Evolutionary conservation across 2,329 filamentous ascomycete genomes (phyloP).

Genomic region (Microdochium bolleyi): DNA sequence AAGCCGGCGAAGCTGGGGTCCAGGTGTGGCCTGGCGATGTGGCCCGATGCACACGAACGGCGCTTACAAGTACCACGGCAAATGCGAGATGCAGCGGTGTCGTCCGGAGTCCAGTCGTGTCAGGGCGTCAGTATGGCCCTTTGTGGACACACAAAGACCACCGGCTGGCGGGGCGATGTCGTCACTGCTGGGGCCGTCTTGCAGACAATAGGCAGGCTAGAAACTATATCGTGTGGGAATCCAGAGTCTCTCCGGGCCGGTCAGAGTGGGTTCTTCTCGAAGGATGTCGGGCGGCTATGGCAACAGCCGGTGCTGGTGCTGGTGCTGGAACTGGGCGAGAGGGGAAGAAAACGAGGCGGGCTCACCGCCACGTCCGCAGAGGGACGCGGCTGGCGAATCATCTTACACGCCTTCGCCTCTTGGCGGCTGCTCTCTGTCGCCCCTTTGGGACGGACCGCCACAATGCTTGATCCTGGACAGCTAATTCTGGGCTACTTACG

Average conservation of each 20-base stretch:
- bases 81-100: neutral
- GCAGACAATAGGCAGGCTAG: neutral
- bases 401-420: neutral
- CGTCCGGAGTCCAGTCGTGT: neutral
- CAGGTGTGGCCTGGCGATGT: no score
- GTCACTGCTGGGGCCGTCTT: neutral
- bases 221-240: neutral
- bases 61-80: neutral
- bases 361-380: neutral
- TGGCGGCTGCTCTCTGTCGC: neutral
- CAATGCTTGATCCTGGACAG: neutral
- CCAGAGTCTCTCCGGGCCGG: neutral
- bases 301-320: neutral
- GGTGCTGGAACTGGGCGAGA: neutral
- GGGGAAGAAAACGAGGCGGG: neutral
- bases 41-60: neutral
- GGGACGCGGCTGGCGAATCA: neutral
- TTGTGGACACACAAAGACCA: neutral
- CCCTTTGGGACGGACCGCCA: neutral
- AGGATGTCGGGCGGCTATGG: no score
- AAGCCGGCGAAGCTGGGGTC: no score
- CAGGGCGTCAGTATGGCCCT: neutral
- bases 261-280: no score
- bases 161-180: neutral
- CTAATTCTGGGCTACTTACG: no score